Percentiles rank a stretch among this genome's conserved stretches.
Evolutionary conservation across 2,329 filamentous ascomycete species (phyloP).

Genomic region (Alternaria sp.): DNA sequence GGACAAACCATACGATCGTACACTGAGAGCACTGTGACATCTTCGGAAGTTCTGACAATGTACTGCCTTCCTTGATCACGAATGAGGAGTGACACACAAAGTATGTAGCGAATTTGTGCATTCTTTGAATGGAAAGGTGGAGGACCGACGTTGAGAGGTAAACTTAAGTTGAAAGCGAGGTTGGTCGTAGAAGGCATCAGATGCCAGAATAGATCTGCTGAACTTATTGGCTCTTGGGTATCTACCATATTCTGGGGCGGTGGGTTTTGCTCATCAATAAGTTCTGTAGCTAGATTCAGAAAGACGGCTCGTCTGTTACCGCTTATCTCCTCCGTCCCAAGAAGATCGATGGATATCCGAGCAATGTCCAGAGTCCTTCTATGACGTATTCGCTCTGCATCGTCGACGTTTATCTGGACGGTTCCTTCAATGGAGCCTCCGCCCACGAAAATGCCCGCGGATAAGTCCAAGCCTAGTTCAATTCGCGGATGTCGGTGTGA

Average conservation of each 20-base stretch:
- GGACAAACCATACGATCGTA: constrained; percentile 58
- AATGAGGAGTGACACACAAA: constrained; percentile 59
- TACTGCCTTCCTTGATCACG: constrained; percentile 59
- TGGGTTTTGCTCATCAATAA: constrained; percentile 60
- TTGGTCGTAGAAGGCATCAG: constrained; percentile 58
- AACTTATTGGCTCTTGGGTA: constrained; percentile 51
- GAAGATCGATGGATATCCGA: constrained; percentile 60
- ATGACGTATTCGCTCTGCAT: constrained; percentile 56
- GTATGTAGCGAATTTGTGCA: constrained; percentile 61
- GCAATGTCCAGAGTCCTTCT: constrained; percentile 58
- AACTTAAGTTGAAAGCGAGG: constrained; percentile 62
- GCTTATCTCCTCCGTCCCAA: constrained; percentile 62
- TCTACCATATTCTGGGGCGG: constrained; percentile 62
- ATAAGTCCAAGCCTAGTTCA: constrained; percentile 59
- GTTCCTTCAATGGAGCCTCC: constrained; percentile 63
- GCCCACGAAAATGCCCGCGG: constrained; percentile 63
- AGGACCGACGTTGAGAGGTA: constrained; percentile 64
- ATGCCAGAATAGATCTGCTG: constrained; percentile 58
- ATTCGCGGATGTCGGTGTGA: constrained; percentile 60
- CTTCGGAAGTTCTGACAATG: constrained; percentile 60
- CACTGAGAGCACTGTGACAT: constrained; percentile 61
- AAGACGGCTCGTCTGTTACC: constrained; percentile 59
- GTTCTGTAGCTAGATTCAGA: constrained; percentile 60
- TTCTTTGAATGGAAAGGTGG: constrained; percentile 63
- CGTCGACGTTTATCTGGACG: constrained; percentile 59